Base-by-base conservation (phyloP, 495 filamentous ascomycete species). In the Parachaetomium inaequale region DNA sequence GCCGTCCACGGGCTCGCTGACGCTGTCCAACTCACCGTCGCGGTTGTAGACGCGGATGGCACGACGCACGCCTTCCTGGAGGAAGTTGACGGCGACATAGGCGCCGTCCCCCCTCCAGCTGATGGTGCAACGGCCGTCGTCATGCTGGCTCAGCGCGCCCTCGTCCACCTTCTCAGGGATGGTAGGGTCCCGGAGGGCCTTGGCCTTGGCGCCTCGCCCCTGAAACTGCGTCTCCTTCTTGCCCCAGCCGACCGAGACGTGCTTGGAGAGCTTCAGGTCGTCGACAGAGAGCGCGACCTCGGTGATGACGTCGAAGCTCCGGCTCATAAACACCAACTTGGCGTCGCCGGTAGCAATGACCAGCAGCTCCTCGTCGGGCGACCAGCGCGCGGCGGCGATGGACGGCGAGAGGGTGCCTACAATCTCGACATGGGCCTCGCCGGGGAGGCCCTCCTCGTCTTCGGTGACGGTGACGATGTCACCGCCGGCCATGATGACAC, bases 161-260 rank as follows among this genome's bases (percentile, higher is more conserved):
- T 91, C 87, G 63, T 97, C 94, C 21, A 96, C 84, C 72, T 88
- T 91, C 73, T 97, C 93, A 0, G 94, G 94, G 56, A 98, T 87
- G 21, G 94, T 98, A 17, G 94, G 94, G 72, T 98, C 94, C 58
- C 89, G 82, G 40, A 98, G 81, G 31, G 90, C 90, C 71, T 92
- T 94, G 42, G 91, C 91, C 72, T 92, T 94, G 38, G 93, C 94
- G 68, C 92, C 86, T 70, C 90, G 92, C 53, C 94, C 94, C 70
- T 96, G 89, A 69, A 98, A 98, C 75, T 98, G 94, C 7, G 94
- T 98, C 74, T 98, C 94, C 70, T 88, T 87, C 79, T 98, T 98
- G 63, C 94, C 94, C 94, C 94, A 98, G 55, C 94, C 94, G 25
- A 98, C 94, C 21, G 92, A 96, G 46, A 98, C 94, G 83, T 98